Percentiles rank a stretch among this genome's conserved stretches.
phyloP scores from a whole-genome alignment of 1,284 basidiomycete genomes.

The Kalmanozyma brasiliensis region DNA sequence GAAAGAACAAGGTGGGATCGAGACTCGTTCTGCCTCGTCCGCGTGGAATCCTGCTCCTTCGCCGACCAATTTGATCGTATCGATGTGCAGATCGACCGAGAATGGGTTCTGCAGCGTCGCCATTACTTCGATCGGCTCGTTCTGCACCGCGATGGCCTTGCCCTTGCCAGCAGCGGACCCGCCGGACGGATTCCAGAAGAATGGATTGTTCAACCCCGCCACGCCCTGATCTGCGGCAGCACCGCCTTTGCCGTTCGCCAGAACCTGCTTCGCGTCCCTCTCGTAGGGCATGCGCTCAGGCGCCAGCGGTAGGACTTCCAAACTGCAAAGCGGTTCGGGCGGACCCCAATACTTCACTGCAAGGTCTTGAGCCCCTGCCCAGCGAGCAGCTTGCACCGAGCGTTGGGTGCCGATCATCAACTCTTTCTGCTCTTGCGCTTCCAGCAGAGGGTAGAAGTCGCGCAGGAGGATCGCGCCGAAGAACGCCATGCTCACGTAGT shows the following conservation, averaged over 20 bases:
- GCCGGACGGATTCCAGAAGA: constrained; percentile 48
- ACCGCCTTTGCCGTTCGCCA: neutral
- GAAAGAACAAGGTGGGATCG: constrained; percentile 79
- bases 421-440: constrained; percentile 58
- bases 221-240: constrained; percentile 18
- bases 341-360: constrained; percentile 68
- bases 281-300: constrained; percentile 78
- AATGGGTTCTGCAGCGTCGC: constrained; percentile 90
- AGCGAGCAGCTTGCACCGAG: constrained; percentile 57
- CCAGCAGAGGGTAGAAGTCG: constrained; percentile 38
- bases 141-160: constrained; percentile 79
- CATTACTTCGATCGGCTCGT: constrained; percentile 82
- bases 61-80: constrained; percentile 82
- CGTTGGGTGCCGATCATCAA: constrained; percentile 60
- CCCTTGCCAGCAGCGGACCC: constrained; percentile 32
- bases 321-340: constrained; percentile 76
- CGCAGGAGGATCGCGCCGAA: constrained; percentile 51
- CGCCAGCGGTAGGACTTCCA: constrained; percentile 82
- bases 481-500: constrained; percentile 70
- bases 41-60: constrained; percentile 77
- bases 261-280: constrained; percentile 69
- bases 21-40: constrained; percentile 72
- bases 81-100: constrained; percentile 86
- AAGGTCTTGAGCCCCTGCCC: constrained; percentile 51
- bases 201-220: constrained; percentile 36